Base-by-base conservation (phyloP, 2,329 filamentous ascomycete genomes). In the Calycina herbarum region DNA sequence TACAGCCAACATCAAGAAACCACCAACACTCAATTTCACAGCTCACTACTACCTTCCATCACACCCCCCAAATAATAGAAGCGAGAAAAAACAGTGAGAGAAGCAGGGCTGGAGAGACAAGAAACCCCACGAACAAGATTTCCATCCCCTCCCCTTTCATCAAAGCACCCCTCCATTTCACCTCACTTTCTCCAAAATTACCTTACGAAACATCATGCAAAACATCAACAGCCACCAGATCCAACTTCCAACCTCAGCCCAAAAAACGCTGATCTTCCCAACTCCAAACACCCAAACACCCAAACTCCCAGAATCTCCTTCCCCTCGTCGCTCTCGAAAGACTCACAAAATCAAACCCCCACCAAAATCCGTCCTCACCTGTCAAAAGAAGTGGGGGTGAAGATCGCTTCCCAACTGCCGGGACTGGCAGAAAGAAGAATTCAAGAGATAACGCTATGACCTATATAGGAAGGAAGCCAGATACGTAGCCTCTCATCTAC, bases 51-150 rank as follows among this genome's bases (percentile, higher is more conserved):
- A 8, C 33, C 11, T 40, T 40, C 38, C 13, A 40, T 40, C 13
- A 17, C 38, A 40, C 38, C 38, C 38, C 38, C 38, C 2, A 40
- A 40, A 17, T 33, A 17, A 40, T 40, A 13, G 38, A 17, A 40
- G 38, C 13, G 38, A 40, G 38, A 15, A 40, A 38, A 40, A 40
- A 40, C 11, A 40, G 13, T 15, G 38, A 40, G 38, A 40, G 38
- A 13, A 40, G 13, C 38, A 38, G 38, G 11, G 13, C 13, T 40
- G n/a, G 48, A 54, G 48, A 27, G 48, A 20, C 6, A 4, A 54
- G 48, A 54, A 54, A 54, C 48, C 48, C 48, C 48, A 54, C 48
- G 20, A 54, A 54, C 48, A 54, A 54, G 48, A 54, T 27, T n/a
- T 54, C 48, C 20, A 27, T 54, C 20, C 48, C 48, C 48, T 27